Evolutionary conservation across 1,284 basidiomycete species (phyloP), one percentile per base, ranked within the genome.

Genomic region (Sanghuangporus sanghuang): DNA sequence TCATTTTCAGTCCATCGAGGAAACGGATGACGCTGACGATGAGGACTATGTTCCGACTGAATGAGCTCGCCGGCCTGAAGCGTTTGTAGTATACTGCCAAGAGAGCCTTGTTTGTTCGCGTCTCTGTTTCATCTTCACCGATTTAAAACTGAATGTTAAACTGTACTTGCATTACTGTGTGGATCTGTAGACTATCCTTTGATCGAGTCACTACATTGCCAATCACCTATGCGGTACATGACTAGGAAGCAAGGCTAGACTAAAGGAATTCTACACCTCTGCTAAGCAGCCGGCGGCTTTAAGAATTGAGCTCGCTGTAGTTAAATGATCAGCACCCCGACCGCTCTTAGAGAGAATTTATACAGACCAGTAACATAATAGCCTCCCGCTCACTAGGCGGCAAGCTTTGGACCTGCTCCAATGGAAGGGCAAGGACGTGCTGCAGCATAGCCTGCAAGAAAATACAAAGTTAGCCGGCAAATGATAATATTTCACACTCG

Each of bases 341-440:
- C 50, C 9, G 27, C 46, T 3, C 12, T 27, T 23, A 32, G 27
- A 27, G 42, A 36, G 32, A 58, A 50, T 6, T 11, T 32, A 12
- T 12, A 79, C 88, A 65, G 67, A 94, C 93, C 73, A 97, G 76
- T 70, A 91, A 86, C 75, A 93, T 82, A 53, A 98, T 93, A n/a
- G 93, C 90, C 0, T 86, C 85, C 54, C 90, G 83, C 69, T 98
- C 95, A 2, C 84, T 81, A 1, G 92, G 88, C 23, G 95, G 92
- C 54, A 98, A 77, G 6, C 85, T 86, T 63, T 87, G 88, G 70
- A 99, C 92, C 75, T 98, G 95, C 55, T 94, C 93, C 46, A 84
- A 88, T 0, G 92, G 92, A 70, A 99, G 77, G 64, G 83, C 85
- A 38, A 99, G 77, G 0, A 98, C 95, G 76, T 96, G 94, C 73